These are phyloP conservation scores for Rhodotorula glutinis DNA, from an alignment of 1,284 basidiomycete species.

Conservation along the genomic window DNA sequence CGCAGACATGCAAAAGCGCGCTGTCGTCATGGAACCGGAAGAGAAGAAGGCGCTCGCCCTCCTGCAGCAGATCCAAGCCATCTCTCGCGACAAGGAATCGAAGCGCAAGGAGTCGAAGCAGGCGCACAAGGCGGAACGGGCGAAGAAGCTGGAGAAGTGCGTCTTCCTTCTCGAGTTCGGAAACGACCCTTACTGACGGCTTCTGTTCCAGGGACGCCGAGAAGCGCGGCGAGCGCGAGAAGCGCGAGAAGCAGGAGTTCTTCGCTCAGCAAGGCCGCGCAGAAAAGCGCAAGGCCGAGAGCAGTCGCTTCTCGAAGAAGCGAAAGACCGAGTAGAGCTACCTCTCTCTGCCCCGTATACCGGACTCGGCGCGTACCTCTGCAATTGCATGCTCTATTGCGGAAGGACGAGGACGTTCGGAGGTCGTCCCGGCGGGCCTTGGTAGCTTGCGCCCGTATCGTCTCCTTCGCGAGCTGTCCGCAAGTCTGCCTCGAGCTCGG, in stretches of 20 bases:
- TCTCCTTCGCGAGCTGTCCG: constrained; percentile 10
- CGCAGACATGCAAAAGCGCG: constrained; percentile 78
- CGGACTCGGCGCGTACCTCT: too few relatives aligned
- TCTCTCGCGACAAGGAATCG: constrained; percentile 80
- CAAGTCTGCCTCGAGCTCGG: constrained; percentile 17
- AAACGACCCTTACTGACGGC: too few relatives aligned
- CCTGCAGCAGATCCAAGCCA: constrained; percentile 88
- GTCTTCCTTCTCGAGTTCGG: too few relatives aligned
- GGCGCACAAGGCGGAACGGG: constrained; percentile 25
- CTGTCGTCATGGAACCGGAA: constrained; percentile 90
- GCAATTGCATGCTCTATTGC: constrained; percentile 1
- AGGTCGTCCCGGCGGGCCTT: constrained; percentile 4
- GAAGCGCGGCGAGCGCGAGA: constrained; percentile 29
- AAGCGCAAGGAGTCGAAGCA: constrained; percentile 55
- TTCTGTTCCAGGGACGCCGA: constrained; percentile 10
- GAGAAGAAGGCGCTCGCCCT: constrained; percentile 90
- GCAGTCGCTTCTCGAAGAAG: constrained; percentile 25
- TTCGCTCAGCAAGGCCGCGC: constrained; percentile 25
- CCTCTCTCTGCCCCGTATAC: neutral
- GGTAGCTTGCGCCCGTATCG: neutral
- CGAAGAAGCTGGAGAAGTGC: constrained; percentile 26
- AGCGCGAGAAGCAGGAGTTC: constrained; percentile 28
- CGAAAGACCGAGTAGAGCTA: constrained; percentile 13
- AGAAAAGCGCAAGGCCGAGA: constrained; percentile 29
- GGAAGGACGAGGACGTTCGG: constrained; percentile 10